Conservation (phyloP, 31 red algal species). For the Endocladia muricata region DNA sequence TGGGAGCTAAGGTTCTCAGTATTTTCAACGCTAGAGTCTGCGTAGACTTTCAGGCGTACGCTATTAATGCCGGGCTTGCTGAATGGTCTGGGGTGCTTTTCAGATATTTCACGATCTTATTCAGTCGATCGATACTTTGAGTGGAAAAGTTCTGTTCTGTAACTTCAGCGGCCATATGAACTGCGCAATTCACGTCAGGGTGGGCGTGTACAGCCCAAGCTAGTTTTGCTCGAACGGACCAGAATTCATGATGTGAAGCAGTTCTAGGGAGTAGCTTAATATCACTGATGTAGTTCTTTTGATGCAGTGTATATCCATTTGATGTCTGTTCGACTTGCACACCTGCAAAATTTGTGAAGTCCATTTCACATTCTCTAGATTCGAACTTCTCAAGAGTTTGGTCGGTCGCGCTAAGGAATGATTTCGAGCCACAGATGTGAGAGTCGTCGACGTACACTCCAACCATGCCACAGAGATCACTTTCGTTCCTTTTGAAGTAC, state of each 20-base stretch:
- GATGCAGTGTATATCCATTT: not conserved
- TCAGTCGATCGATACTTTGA: not conserved
- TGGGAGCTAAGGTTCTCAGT: slow-evolving; percentile 3
- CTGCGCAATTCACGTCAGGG: not conserved
- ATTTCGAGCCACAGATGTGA: not conserved
- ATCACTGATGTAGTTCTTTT: not conserved
- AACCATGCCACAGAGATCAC: slow-evolving; percentile 6
- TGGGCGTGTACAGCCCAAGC: not conserved
- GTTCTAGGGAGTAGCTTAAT: not conserved
- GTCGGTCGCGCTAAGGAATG: slow-evolving; percentile 1
- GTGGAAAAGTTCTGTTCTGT: slow-evolving; percentile 1
- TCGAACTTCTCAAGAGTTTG: not conserved
- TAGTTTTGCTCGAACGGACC: not conserved
- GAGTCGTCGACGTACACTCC: slow-evolving; percentile 7
- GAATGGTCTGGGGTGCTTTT: not conserved
- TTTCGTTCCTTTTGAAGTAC: not conserved
- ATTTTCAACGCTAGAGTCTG: slow-evolving; percentile 25
- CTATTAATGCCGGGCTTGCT: slow-evolving; percentile 16
- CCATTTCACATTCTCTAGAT: not conserved
- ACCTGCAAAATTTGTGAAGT: slow-evolving; percentile 7
- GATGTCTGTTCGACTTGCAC: not conserved
- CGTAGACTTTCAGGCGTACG: slow-evolving; percentile 24
- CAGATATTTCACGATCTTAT: not conserved
- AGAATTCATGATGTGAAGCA: not conserved
- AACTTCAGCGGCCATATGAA: not conserved